phyloP scores from a whole-genome alignment of 257 asterid genomes.

The Solanum gracilifrons region DNA sequence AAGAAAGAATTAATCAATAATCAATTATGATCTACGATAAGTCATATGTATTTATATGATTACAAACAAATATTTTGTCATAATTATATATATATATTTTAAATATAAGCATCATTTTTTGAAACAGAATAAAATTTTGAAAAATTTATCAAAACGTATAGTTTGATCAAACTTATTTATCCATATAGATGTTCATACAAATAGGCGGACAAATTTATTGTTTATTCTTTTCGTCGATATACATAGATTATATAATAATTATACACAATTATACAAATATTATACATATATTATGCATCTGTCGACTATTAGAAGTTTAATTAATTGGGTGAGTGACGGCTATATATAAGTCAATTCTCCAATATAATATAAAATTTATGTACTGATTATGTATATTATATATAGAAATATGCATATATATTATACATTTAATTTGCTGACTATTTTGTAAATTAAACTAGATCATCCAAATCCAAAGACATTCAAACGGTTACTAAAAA shows the following conservation, averaged over 20 bases:
- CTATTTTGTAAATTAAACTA: not conserved
- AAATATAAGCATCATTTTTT: not conserved
- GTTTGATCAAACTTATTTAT: not conserved
- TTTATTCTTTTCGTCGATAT: not conserved
- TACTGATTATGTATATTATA: not conserved
- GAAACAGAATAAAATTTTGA: not conserved
- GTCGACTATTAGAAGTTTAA: no score
- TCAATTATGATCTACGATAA: not conserved
- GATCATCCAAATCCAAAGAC: no score
- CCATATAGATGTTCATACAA: not conserved
- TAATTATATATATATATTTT: not conserved
- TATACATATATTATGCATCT: not conserved
- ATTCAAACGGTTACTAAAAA: no score
- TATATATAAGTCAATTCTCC: not conserved
- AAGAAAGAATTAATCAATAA: not conserved
- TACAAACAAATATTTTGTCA: not conserved
- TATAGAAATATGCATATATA: no score
- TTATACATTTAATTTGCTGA: no score
- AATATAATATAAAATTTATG: no score
- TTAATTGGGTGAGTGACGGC: not conserved
- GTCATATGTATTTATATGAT: not conserved
- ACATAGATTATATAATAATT: not conserved
- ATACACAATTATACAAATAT: not conserved
- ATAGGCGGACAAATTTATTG: not conserved
- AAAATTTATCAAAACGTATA: not conserved